Evolutionary conservation across 345 rosid genomes (phyloP), one percentile per base, ranked within the genome.

Genomic region (Euphorbia lathyris): DNA sequence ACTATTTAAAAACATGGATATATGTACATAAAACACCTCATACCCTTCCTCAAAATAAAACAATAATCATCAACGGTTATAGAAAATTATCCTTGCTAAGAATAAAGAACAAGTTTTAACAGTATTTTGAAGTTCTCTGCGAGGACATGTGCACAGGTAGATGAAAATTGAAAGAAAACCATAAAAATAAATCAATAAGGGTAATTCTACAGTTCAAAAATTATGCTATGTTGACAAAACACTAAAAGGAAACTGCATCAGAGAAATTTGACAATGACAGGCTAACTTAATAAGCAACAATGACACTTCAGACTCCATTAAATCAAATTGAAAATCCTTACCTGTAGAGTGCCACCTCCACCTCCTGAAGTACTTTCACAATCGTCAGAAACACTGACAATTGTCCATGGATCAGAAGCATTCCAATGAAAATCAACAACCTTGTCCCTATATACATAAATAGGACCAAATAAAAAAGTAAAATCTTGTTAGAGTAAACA

Each of bases 301-400:
- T 36, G 40, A 36, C 10, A 29, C n/a, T 16, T n/a, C 45, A 61
- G 14, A 61, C 19, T 61, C n/a, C n/a, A n/a, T n/a, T 57, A n/a
- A 58, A 34, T 3, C 19, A 43, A 25, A 16, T 3, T 38, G 36
- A 36, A 40, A 64, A 29, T 58, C 5, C 43, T 66, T 66, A 84
- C 92, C 90, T 87, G 92, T 43, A 87, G 65, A 20, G 92, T 87
- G 64, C 92, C 92, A 25, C 92, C 92, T 68, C 92, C 92, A 25
- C 92, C 92, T 68, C 92, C 92, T 29, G 84, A 85, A 12, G 87
- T 84, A 63, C 81, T 79, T 57, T 78, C 87, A 59, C 90, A 74
- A 68, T 84, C 93, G 67, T 88, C 88, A 8, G 93, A 88, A 36
- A 88, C 92, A 20, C 93, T 88, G 42, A 83, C 88, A 13, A 86